Conservation (phyloP, 208 protist genomes). For the Acanthamoeba rhysodes region DNA sequence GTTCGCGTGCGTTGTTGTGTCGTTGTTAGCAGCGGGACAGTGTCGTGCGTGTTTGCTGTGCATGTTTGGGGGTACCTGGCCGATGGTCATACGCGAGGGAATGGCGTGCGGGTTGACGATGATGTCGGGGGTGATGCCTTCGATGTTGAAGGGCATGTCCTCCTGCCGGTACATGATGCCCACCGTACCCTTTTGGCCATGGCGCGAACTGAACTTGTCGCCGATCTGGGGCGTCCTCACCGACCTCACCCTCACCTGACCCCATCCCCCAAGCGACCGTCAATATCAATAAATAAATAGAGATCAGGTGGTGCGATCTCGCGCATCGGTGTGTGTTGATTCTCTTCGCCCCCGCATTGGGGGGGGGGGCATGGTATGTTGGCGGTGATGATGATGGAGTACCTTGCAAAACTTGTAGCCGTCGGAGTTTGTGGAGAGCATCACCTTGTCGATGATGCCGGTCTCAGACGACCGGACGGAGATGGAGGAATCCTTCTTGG, state of each 20-base stretch:
- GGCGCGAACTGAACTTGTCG: constrained; percentile 98
- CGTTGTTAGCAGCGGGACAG: too few species aligned
- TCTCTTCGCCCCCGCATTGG: too few species aligned
- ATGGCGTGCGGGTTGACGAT: constrained; percentile 99
- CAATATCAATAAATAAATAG: background rate
- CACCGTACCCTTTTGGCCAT: constrained; percentile 98
- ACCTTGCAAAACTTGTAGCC: constrained; percentile 90
- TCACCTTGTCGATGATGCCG: constrained; percentile 95
- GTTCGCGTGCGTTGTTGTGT: too few species aligned
- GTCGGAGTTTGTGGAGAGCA: constrained; percentile 95
- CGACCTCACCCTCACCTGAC: constrained; percentile 95
- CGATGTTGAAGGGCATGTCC: constrained; percentile 97
- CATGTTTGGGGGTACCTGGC: constrained; percentile 89
- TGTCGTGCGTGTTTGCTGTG: too few species aligned
- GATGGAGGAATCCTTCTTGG: constrained; percentile 92
- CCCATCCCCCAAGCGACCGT: background rate
- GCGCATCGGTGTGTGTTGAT: too few species aligned
- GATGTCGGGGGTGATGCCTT: constrained; percentile 98
- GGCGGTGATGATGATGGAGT: background rate
- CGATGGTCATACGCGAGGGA: constrained; percentile 99
- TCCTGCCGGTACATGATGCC: constrained; percentile 98
- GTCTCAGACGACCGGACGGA: constrained; percentile 93
- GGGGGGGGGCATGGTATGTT: background rate
- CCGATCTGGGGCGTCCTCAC: constrained; percentile 98
- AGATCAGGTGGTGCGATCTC: too few species aligned